Conservation (phyloP, 2,329 filamentous ascomycete genomes). For the Esteya vermicola region DNA sequence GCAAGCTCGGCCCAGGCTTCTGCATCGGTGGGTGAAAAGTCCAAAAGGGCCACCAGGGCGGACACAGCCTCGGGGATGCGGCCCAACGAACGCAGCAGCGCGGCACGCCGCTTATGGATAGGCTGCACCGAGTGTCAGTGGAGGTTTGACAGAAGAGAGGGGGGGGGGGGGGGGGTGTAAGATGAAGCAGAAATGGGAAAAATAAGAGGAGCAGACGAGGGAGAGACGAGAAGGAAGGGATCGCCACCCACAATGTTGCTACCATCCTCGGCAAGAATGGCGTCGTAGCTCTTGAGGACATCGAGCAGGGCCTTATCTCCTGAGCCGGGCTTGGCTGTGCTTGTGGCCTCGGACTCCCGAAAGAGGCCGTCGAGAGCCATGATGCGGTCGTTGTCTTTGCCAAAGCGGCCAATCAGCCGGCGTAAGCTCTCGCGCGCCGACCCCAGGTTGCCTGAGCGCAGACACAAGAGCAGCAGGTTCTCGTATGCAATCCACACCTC, state of each 20-base stretch:
- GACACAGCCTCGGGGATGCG: constrained; percentile 58
- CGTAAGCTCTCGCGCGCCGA: constrained; percentile 64
- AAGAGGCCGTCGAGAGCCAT: constrained; percentile 72
- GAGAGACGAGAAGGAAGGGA: no score
- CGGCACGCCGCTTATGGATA: constrained; percentile 71
- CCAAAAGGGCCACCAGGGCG: constrained; percentile 60
- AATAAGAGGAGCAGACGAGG: no score
- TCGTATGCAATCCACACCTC: constrained; percentile 80
- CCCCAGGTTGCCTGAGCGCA: constrained; percentile 71
- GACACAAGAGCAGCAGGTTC: constrained; percentile 70
- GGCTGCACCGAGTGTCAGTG: constrained; percentile 48
- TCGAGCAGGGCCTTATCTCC: constrained; percentile 49
- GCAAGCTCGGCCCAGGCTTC: constrained; percentile 90
- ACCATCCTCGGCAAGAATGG: constrained; percentile 56
- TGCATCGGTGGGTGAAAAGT: constrained; percentile 75
- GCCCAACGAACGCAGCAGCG: constrained; percentile 62
- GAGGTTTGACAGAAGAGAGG: background rate
- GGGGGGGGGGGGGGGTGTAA: background rate
- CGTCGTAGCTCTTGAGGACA: constrained; percentile 66
- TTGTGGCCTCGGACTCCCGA: constrained; percentile 64
- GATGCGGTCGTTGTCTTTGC: constrained; percentile 68
- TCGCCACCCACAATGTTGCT: constrained; percentile 73
- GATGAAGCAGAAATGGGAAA: constrained; percentile 8
- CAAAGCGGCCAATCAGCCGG: constrained; percentile 67
- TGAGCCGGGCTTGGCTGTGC: no score